Evolutionary conservation across 2,329 filamentous ascomycete species (phyloP), one percentile per base, ranked within the genome.

Genomic region (Stenocarpella maydis): DNA sequence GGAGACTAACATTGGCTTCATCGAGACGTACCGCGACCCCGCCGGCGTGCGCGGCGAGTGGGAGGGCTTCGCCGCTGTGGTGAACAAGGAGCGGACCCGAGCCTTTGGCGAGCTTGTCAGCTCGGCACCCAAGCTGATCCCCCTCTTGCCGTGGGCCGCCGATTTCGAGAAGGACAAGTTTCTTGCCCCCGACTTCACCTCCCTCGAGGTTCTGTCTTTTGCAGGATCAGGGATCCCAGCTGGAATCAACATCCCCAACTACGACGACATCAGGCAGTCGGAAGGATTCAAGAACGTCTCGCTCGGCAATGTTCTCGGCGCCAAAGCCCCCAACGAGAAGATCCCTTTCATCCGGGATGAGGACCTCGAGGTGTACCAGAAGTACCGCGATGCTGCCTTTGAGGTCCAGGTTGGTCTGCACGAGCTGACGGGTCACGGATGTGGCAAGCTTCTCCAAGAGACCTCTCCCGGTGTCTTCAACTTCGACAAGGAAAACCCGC

Each of bases 161-260:
- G 92, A 93, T 0, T 99, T 98, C 74, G 96, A 99, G 78, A 98
- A 98, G 81, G 95, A 98, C 83, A 94, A 92, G 76, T 99, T 99
- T 80, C 82, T 97, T 43, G 95, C 93, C 65, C 96, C 96, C 0
- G 96, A 99, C 79, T 99, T 99, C 77, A 98, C 96, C 0, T 96
- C 92, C 12, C 86, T 98, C 1, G 96, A 99, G 79, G 94, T 98
- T 3, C 81, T 98, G 71, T 94, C 92, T 0, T 98, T 98, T 74
- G 87, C 88, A 77, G 88, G 84, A 64, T 90, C 85, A 70, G 91
- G 88, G 68, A 92, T 91, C 67, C 89, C 89, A 12, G 89, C 88
- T 28, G 90, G 90, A 31, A 91, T 91, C 76, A 91, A 91, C 74
- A 90, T 91, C 70, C 88, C 87, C 67, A 91, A 91, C 79, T 92